Percentiles rank a stretch among this genome's conserved stretches.
Evolutionary conservation across 2,329 filamentous ascomycete genomes (phyloP).

Genomic region (Talaromyces sp.): DNA sequence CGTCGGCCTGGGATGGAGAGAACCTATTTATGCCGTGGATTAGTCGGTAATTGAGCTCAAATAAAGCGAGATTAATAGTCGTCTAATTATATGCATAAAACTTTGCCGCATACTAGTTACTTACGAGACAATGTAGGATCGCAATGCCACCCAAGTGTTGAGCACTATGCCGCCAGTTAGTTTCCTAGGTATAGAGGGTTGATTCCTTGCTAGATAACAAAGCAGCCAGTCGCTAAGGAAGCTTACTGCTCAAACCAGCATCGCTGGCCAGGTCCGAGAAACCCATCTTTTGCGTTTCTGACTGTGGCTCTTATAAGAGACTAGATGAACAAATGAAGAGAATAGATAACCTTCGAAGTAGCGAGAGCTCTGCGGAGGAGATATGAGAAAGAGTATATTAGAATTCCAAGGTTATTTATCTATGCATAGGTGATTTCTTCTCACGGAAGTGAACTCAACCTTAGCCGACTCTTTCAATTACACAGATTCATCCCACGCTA

Average conservation of each 20-base stretch:
- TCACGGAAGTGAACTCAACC: no score
- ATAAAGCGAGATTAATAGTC: neutral
- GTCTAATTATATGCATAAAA: neutral
- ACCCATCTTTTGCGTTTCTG: constrained; percentile 47
- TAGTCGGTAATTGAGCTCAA: neutral
- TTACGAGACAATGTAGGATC: constrained; percentile 79
- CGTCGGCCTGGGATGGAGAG: constrained; percentile 86
- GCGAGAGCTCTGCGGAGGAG: no score
- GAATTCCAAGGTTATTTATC: no score
- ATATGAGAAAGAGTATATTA: no score
- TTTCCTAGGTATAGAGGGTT: neutral
- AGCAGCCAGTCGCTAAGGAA: constrained; percentile 1
- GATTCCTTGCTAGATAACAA: neutral
- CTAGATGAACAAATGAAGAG: neutral
- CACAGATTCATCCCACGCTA: no score
- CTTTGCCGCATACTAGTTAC: constrained; percentile 36
- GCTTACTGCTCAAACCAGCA: constrained; percentile 56
- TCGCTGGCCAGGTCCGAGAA: constrained; percentile 62
- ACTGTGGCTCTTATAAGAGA: neutral
- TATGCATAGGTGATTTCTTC: no score
- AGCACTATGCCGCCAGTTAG: constrained; percentile 34
- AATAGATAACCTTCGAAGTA: neutral
- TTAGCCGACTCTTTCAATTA: no score
- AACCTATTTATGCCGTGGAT: constrained; percentile 42
- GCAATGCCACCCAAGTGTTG: constrained; percentile 49